Conservation (phyloP, 371 early-diverging fungal genomes). For the Lichtheimia hyalospora region DNA sequence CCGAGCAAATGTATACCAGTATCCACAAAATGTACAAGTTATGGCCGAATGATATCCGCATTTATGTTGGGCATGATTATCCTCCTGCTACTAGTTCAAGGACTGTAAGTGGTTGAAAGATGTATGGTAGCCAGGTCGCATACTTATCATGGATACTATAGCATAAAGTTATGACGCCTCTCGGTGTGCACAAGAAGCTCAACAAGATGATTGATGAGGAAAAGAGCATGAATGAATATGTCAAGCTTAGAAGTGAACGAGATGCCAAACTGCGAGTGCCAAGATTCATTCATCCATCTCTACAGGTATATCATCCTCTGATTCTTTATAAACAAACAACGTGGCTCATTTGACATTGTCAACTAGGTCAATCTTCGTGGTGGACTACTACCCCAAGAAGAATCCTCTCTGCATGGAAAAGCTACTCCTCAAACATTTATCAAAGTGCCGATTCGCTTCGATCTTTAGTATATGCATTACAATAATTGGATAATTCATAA, state of each 20-base stretch:
- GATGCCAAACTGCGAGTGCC: slow-evolving; percentile 36
- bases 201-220: slow-evolving; percentile 41
- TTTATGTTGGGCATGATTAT: slow-evolving; percentile 50
- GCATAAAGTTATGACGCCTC: slow-evolving; percentile 31
- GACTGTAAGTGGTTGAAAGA: slow-evolving; percentile 18
- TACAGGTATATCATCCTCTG: slow-evolving; percentile 28
- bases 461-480: too few species aligned
- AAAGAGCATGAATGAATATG: slow-evolving; percentile 25
- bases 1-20: slow-evolving; percentile 37
- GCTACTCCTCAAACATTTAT: slow-evolving; percentile 11
- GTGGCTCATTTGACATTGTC: too few species aligned
- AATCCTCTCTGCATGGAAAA: slow-evolving; percentile 5
- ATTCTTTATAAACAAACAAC: too few species aligned
- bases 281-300: slow-evolving; percentile 44
- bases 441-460: slow-evolving; percentile 19
- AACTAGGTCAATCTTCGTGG: slow-evolving; percentile 26
- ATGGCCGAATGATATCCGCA: slow-evolving; percentile 45
- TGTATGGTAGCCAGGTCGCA: not conserved
- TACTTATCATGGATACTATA: slow-evolving; percentile 4
- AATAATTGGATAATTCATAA: too few species aligned
- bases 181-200: slow-evolving; percentile 28
- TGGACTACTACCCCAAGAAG: slow-evolving; percentile 15
- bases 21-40: slow-evolving; percentile 40
- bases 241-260: slow-evolving; percentile 30
- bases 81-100: slow-evolving; percentile 25